Conservation (phyloP, 2,329 filamentous ascomycete genomes). For the Epicoccum sorghinum region DNA sequence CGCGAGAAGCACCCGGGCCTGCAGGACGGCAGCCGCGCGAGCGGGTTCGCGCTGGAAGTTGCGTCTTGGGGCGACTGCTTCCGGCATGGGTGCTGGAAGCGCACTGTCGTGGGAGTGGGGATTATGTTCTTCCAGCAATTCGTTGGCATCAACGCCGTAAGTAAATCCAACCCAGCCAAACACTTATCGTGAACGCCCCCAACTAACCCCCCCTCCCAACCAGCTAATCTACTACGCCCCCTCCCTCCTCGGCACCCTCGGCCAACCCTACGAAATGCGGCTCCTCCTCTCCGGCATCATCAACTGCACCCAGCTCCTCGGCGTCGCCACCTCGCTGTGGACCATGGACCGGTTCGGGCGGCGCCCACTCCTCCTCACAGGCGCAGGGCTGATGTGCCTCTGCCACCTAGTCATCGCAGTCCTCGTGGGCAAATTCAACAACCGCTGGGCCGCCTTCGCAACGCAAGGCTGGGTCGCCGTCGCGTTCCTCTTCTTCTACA, state of each 20-base stretch:
- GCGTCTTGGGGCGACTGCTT: slow-evolving; percentile 57
- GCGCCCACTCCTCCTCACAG: slow-evolving; percentile 48
- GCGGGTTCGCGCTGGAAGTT: slow-evolving; percentile 53
- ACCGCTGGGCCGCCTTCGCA: slow-evolving; percentile 58
- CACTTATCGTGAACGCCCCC: too few relatives aligned
- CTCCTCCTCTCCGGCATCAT: slow-evolving; percentile 71
- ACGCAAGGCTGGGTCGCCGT: slow-evolving; percentile 63
- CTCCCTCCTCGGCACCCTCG: slow-evolving; percentile 64
- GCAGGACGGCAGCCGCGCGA: slow-evolving; percentile 36
- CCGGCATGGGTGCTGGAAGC: slow-evolving; percentile 51
- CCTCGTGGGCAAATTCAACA: slow-evolving; percentile 59
- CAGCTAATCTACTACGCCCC: slow-evolving; percentile 66
- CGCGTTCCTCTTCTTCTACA: slow-evolving; percentile 66
- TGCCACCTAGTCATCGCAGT: slow-evolving; percentile 63
- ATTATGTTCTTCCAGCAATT: slow-evolving; percentile 51
- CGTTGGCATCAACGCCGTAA: slow-evolving; percentile 41
- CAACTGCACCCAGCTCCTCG: slow-evolving; percentile 55
- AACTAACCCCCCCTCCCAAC: too few relatives aligned
- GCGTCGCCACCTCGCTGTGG: slow-evolving; percentile 50
- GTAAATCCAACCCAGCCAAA: too few relatives aligned
- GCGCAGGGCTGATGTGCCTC: slow-evolving; percentile 55
- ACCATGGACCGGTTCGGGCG: slow-evolving; percentile 53
- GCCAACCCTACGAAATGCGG: slow-evolving; percentile 58
- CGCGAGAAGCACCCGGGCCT: slow-evolving; percentile 46
- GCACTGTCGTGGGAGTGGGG: slow-evolving; percentile 50